Percentiles rank a stretch among this genome's conserved stretches.
These are phyloP conservation scores for Lithocarpus polystachyus DNA, from an alignment of 306 rosid species.

Conservation along the genomic window DNA sequence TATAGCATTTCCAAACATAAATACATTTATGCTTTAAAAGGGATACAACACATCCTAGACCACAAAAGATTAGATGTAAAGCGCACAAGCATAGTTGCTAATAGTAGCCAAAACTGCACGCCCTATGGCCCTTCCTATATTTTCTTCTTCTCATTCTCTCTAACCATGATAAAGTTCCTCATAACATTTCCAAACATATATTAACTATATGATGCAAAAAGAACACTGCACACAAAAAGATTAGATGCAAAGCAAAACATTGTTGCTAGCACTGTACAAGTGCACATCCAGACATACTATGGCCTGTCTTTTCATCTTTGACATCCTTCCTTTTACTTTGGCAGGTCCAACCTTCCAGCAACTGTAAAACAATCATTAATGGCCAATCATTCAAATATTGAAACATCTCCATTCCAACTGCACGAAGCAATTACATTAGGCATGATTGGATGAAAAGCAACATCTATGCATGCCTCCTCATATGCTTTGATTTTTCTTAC, in stretches of 20 bases:
- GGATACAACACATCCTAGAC: background rate
- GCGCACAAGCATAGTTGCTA: background rate
- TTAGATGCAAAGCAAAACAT: too few species aligned
- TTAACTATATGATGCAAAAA: too few species aligned
- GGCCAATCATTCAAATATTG: slow-evolving; percentile 49
- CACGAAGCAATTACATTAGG: slow-evolving; percentile 78
- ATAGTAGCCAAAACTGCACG: too few species aligned
- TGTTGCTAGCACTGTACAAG: too few species aligned
- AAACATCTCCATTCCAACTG: slow-evolving; percentile 79
- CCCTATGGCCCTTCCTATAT: too few species aligned
- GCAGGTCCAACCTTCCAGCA: background rate
- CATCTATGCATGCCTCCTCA: slow-evolving; percentile 66
- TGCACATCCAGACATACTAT: too few species aligned
- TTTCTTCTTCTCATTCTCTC: too few species aligned
- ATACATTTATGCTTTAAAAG: background rate
- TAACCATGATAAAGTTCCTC: too few species aligned
- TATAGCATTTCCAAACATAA: too few species aligned
- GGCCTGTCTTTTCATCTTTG: too few species aligned
- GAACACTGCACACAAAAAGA: too few species aligned
- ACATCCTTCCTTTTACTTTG: background rate
- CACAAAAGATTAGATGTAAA: background rate
- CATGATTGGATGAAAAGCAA: slow-evolving; percentile 68
- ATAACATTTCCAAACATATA: too few species aligned
- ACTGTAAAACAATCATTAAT: slow-evolving; percentile 1
- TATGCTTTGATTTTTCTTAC: slow-evolving; percentile 67